Percentiles rank a stretch among this genome's conserved stretches.
Conservation (phyloP, 2,329 filamentous ascomycete species). For the Westerdykella sp. region DNA sequence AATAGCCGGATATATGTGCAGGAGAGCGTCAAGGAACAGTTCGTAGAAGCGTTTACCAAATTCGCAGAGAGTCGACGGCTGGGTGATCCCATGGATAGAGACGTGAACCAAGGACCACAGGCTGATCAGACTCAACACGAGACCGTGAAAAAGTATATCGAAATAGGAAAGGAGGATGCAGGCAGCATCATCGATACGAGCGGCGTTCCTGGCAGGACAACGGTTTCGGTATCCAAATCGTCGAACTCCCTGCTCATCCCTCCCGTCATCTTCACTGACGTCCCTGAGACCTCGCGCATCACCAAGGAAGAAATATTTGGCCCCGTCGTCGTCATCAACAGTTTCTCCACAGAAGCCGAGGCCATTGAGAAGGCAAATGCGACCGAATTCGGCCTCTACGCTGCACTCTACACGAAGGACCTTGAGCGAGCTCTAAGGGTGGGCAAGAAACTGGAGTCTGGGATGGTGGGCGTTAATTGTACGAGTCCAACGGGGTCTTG, state of each 20-base stretch:
- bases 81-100: constrained; percentile 14
- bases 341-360: constrained; percentile 33
- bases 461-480: constrained; percentile 35
- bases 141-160: constrained; percentile 19
- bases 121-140: constrained; percentile 21
- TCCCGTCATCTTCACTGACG: constrained; percentile 44
- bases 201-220: constrained; percentile 3
- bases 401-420: constrained; percentile 33
- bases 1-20: constrained; percentile 54
- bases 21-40: constrained; percentile 41
- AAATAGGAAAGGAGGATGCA: constrained; percentile 40
- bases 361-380: constrained; percentile 33
- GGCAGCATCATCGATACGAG: constrained; percentile 34
- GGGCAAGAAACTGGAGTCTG: constrained; percentile 33
- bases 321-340: constrained; percentile 34
- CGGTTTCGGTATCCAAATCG: constrained; percentile 1
- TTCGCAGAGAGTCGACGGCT: constrained; percentile 11
- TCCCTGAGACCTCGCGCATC: constrained; percentile 37
- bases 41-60: constrained; percentile 13
- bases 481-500: constrained; percentile 22
- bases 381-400: constrained; percentile 36
- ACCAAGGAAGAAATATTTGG: constrained; percentile 37
- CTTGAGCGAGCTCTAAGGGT: constrained; percentile 28
- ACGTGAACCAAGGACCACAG: constrained; percentile 20
- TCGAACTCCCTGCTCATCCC: constrained; percentile 35